A percentile compares a stretch with the other conserved stretches of the same genome.
Conservation (phyloP, 2,329 filamentous ascomycete species). For the Alternaria consortialis region DNA sequence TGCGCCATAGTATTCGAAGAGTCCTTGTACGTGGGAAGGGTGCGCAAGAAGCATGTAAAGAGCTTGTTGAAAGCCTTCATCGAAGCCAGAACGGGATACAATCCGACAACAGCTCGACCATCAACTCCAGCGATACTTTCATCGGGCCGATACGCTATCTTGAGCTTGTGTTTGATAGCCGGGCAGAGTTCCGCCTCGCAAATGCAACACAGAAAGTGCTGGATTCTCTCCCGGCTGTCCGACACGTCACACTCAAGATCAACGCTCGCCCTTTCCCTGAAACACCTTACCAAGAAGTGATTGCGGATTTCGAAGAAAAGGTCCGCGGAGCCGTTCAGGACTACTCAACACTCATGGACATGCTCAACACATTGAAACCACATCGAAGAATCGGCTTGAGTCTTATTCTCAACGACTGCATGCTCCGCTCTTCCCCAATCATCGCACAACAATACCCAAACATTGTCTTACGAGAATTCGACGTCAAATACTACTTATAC, state of each 20-base stretch:
- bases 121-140: background rate
- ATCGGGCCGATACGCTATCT: constrained; percentile 1
- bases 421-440: background rate
- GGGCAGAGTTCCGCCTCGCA: background rate
- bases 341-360: background rate
- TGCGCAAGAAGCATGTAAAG: background rate
- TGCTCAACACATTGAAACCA: background rate
- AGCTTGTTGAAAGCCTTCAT: background rate
- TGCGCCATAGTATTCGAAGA: background rate
- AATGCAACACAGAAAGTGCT: background rate
- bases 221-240: background rate
- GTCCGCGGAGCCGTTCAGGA: background rate
- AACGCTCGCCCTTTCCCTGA: background rate
- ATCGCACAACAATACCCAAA: too few relatives aligned
- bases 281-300: background rate
- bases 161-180: background rate
- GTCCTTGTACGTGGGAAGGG: background rate
- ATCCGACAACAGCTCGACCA: too few relatives aligned
- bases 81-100: background rate
- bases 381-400: background rate
- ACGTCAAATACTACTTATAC: too few relatives aligned
- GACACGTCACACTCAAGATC: background rate
- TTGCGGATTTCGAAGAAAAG: background rate
- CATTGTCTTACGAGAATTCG: too few relatives aligned
- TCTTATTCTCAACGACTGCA: background rate